phyloP scores from a whole-genome alignment of 2,329 filamentous ascomycete genomes.

The Aureobasidium vineae region DNA sequence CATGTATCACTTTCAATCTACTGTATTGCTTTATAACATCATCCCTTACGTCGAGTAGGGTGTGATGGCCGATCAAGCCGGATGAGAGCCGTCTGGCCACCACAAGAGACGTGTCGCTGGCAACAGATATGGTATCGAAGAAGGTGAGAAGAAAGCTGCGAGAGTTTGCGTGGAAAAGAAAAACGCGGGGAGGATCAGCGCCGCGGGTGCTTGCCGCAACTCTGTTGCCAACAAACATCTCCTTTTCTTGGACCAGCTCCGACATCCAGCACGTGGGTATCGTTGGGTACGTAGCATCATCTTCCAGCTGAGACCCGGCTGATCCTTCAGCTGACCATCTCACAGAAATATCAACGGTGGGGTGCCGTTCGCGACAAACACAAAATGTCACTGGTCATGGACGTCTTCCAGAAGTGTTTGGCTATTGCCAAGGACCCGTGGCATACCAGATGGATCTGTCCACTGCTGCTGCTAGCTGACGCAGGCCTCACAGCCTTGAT shows the following conservation, averaged over 20 bases:
- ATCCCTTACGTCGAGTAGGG: slow-evolving; percentile 1
- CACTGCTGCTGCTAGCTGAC: slow-evolving; percentile 67
- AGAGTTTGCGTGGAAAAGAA: neutral
- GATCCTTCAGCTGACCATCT: neutral
- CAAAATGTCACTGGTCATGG: slow-evolving; percentile 34
- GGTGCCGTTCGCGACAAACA: neutral
- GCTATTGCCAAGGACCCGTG: slow-evolving; percentile 53
- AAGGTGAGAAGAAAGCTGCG: neutral
- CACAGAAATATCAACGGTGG: neutral
- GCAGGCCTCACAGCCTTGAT: slow-evolving; percentile 69
- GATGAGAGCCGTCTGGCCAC: neutral
- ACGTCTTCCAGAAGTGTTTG: slow-evolving; percentile 39
- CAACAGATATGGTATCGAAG: neutral
- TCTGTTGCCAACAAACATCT: slow-evolving; percentile 15
- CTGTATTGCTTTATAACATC: slow-evolving; percentile 12
- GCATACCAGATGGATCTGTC: slow-evolving; percentile 62
- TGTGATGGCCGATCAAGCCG: neutral
- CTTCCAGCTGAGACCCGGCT: too few relatives aligned
- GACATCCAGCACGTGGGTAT: slow-evolving; percentile 5
- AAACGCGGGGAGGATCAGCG: neutral
- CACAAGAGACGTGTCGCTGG: slow-evolving; percentile 6
- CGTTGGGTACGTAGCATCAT: neutral
- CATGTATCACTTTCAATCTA: slow-evolving; percentile 8
- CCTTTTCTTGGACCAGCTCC: slow-evolving; percentile 7
- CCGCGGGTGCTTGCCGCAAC: slow-evolving; percentile 12